Evolutionary conservation across 768 basidiomycete species (phyloP), one percentile per base, ranked within the genome.

Genomic region (Termitomyces sp.): DNA sequence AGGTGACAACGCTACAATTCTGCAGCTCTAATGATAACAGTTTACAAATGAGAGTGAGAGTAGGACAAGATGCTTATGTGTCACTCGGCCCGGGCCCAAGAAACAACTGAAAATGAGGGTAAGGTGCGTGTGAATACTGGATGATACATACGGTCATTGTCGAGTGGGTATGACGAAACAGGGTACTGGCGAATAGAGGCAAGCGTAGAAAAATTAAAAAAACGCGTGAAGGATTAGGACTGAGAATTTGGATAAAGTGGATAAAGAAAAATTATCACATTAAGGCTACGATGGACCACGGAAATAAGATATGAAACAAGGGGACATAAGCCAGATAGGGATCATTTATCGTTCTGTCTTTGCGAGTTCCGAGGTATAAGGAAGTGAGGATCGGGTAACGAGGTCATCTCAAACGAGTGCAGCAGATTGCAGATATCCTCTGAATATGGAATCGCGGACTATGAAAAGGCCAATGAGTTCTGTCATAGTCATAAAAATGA

Each of bases 401-500:
- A 50, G n/a, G 48, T 36, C 16, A 30, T 33, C 58, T 81, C 68
- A 88, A 50, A 88, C 87, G 54, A 88, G 78, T 12, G 86, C 85
- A 54, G 87, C 86, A 3, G 86, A 88, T 68, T 88, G 83, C 27
- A 89, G 75, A 67, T 88, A 88, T 55, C 86, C 87, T 66, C 87
- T 78, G 77, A 89, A 88, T 59, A 89, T 88, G 37, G 87, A 88
- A 66, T 89, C 87, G 30, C 86, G 85, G 8, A 88, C 87, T 88
- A 50, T 4, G 48, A 11, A 34, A 65, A 36, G 57, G 22, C 13
- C 11, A 22, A 58, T 63, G 49, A 66, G 55, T 47, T 61, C 20
- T 61, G 55, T 34, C 52, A 39, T 41, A 15, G 33, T 27, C n/a
- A 36, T 57, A 15, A 27, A 36, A 37, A 50, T 16, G 24, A 30